Percentiles rank a stretch among this genome's conserved stretches.
phyloP scores from a whole-genome alignment of 2,329 filamentous ascomycete species.

The Furcasterigmium furcatum region DNA sequence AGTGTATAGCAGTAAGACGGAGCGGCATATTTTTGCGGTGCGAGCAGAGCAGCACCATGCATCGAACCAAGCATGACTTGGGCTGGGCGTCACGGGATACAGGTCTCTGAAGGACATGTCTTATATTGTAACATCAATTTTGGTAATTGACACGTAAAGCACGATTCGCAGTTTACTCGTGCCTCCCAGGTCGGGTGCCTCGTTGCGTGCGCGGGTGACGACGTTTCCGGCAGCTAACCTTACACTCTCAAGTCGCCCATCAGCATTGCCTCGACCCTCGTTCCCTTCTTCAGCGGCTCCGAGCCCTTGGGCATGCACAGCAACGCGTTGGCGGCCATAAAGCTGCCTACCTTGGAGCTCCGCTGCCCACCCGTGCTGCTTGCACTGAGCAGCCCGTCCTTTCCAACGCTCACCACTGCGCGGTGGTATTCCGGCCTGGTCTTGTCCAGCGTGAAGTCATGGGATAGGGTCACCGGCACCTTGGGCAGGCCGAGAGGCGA shows the following conservation, averaged over 20 bases:
- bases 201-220: neutral
- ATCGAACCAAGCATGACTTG: conserved; percentile 14
- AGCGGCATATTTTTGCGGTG: conserved; percentile 1
- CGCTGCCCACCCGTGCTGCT: conserved; percentile 85
- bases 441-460: conserved; percentile 73
- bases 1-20: conserved; percentile 3
- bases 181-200: neutral
- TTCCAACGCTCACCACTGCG: conserved; percentile 64
- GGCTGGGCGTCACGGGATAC: conserved; percentile 15
- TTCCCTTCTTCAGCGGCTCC: conserved; percentile 64
- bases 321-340: conserved; percentile 85
- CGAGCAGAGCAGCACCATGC: conserved; percentile 7
- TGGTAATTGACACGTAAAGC: conserved; percentile 3
- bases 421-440: conserved; percentile 85
- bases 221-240: neutral
- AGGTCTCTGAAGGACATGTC: conserved; percentile 13
- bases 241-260: conserved; percentile 56
- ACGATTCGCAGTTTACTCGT: too few relatives aligned
- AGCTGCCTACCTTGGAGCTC: conserved; percentile 84
- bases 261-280: conserved; percentile 72
- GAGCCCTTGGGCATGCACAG: conserved; percentile 68
- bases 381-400: conserved; percentile 68
- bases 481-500: conserved; percentile 65
- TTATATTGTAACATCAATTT: conserved; percentile 12
- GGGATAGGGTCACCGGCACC: conserved; percentile 67